Evolutionary conservation across 331 rosid genomes (phyloP).

Genomic region (Arachis monticola): DNA sequence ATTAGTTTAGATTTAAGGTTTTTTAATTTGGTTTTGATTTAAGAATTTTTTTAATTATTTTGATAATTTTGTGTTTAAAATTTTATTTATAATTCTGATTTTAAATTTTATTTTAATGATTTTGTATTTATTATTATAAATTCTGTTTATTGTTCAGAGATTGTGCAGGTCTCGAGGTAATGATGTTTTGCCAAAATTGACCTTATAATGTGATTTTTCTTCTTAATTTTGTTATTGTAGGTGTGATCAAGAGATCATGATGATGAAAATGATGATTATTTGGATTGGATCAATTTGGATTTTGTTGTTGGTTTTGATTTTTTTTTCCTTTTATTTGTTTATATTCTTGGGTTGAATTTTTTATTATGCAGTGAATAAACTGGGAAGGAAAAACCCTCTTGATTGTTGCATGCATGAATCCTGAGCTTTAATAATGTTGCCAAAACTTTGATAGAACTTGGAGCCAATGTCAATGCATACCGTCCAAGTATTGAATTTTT

Average conservation of each 20-base stretch:
- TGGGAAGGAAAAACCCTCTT: constrained; percentile 82
- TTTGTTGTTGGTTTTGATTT: too few relatives aligned
- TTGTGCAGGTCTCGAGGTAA: constrained; percentile 95
- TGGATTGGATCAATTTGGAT: background rate
- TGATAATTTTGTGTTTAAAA: too few relatives aligned
- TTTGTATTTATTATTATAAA: too few relatives aligned
- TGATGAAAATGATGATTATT: constrained; percentile 3
- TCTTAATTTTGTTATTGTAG: background rate
- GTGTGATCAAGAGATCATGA: background rate
- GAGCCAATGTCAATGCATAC: constrained; percentile 87
- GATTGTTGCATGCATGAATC: constrained; percentile 85
- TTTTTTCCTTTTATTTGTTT: background rate
- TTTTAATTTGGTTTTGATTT: too few relatives aligned
- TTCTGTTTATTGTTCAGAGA: constrained; percentile 39
- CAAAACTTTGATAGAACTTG: constrained; percentile 80
- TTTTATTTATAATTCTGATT: too few relatives aligned
- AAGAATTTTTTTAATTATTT: too few relatives aligned
- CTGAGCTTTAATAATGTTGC: constrained; percentile 67
- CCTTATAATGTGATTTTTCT: background rate
- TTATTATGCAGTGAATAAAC: constrained; percentile 69
- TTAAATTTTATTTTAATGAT: too few relatives aligned
- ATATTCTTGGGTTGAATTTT: background rate
- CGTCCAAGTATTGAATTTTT: constrained; percentile 70
- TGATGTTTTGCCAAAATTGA: background rate
- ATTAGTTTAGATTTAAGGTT: too few relatives aligned